A percentile compares a stretch with the other conserved stretches of the same genome.
phyloP scores from a whole-genome alignment of 805 yeast genomes.

The Metschnikowia proteae region DNA sequence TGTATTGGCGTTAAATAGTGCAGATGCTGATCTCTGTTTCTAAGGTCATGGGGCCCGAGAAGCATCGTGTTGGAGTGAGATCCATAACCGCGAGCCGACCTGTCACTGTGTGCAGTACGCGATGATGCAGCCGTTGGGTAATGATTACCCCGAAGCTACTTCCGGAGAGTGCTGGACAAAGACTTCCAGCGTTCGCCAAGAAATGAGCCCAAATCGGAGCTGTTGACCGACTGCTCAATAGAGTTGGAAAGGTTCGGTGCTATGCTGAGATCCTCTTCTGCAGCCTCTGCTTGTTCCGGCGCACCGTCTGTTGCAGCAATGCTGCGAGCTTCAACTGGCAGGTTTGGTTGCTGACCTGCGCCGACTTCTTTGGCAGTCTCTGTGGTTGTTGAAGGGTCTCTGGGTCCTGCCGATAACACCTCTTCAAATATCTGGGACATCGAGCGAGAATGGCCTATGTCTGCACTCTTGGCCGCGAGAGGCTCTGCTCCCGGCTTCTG shows the following conservation, averaged over 20 bases:
- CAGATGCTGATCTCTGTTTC: background rate
- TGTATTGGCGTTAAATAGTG: background rate
- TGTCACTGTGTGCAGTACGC: background rate
- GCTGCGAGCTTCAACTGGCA: no score
- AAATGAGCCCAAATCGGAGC: conserved; percentile 15
- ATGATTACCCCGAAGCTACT: background rate
- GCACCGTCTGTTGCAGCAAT: background rate
- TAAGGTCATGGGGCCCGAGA: background rate
- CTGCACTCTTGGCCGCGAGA: background rate
- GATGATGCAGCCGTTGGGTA: no score
- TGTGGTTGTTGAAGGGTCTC: conserved; percentile 3
- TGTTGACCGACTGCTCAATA: conserved; percentile 5
- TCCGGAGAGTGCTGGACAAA: conserved; percentile 7
- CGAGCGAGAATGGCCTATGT: conserved; percentile 23
- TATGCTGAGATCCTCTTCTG: background rate
- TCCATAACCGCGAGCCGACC: background rate
- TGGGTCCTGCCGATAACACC: conserved; percentile 17
- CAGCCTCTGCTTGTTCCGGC: background rate
- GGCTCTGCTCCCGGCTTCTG: background rate
- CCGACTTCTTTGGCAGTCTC: background rate
- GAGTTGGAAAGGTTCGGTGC: conserved; percentile 1
- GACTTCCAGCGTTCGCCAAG: conserved; percentile 10
- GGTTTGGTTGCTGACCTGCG: background rate
- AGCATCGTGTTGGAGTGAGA: background rate
- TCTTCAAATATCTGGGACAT: conserved; percentile 34